These are phyloP conservation scores for Ulota crispa DNA, from an alignment of 225 moss, liverwort and hornwort species.

Conservation along the genomic window DNA sequence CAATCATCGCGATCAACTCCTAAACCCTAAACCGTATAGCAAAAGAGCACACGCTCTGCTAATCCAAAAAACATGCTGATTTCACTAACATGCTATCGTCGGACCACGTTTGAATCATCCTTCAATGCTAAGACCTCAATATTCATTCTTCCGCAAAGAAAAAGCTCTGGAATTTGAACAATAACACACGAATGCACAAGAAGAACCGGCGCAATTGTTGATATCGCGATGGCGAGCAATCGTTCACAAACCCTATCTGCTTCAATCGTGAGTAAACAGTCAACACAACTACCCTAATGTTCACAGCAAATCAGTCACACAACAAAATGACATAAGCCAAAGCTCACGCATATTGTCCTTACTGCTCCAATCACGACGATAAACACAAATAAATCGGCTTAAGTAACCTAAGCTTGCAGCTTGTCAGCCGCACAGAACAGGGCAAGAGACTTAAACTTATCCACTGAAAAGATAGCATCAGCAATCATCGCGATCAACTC, in stretches of 20 bases:
- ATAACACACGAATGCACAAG: neutral
- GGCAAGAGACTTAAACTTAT: neutral
- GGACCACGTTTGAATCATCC: too few species aligned
- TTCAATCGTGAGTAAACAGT: neutral
- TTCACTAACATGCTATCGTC: too few species aligned
- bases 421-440: neutral
- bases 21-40: neutral
- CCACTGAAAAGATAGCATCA: neutral
- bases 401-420: neutral
- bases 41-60: too few species aligned
- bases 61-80: neutral
- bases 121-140: too few species aligned
- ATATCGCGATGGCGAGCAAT: neutral
- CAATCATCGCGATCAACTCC: neutral
- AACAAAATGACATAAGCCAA: neutral
- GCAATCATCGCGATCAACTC: neutral
- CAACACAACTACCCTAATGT: neutral
- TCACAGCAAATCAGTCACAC: neutral
- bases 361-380: neutral
- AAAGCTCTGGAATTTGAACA: neutral
- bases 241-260: constrained; percentile 33
- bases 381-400: neutral
- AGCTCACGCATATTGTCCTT: neutral
- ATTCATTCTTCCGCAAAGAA: neutral
- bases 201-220: neutral